Base-by-base conservation (phyloP, 2,329 filamentous ascomycete genomes). In the Fusarium sp. region DNA sequence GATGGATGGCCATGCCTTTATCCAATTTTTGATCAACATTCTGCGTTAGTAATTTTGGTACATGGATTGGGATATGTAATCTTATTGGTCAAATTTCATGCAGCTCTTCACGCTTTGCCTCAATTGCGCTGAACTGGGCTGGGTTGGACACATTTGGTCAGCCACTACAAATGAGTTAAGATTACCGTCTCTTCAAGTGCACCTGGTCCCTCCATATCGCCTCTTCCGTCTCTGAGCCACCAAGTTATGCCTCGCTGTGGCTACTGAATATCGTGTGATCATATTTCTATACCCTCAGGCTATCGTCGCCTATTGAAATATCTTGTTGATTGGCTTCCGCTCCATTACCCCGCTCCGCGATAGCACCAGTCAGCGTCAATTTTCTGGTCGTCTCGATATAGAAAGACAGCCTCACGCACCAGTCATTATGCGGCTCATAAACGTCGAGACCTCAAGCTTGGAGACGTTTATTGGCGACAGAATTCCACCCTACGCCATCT, bases 401-500 rank as follows among this genome's bases (percentile, higher is more conserved):
- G 20, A 5, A 21, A n/a, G 16, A 6, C n/a, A 13, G 3, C 6
- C 18, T 13, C 4, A 21, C 6, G 29, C 7, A 20, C n/a, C 18
- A 6, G 8, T 6, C n/a, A 56, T 11, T 8, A 57, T 60, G 56
- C 33, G 39, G 7, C 56, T 63, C 3, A 61, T 62, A 3, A 46
- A 62, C 15, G 46, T 62, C 8, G 16, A 46, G 1, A 46, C 35
- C 2, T n/a, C 46, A 12, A 4, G 24, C 10, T n/a, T 62, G 11
- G n/a, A 61, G 29, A 16, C 26, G 4, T 62, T 62, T 18, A 33
- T 29, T 4, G 56, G 39, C 5, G 9, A n/a, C 4, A 16, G 18
- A 6, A 41, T 61, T 8, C 59, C 59, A 18, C 33, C 55, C 2
- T 62, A 62, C 12, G 59, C 59, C 4, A 59, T 62, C 3, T 12